Percentiles rank a stretch among this genome's conserved stretches.
phyloP scores from a whole-genome alignment of 441 rosid species.

The Dalechampia spathulata region DNA sequence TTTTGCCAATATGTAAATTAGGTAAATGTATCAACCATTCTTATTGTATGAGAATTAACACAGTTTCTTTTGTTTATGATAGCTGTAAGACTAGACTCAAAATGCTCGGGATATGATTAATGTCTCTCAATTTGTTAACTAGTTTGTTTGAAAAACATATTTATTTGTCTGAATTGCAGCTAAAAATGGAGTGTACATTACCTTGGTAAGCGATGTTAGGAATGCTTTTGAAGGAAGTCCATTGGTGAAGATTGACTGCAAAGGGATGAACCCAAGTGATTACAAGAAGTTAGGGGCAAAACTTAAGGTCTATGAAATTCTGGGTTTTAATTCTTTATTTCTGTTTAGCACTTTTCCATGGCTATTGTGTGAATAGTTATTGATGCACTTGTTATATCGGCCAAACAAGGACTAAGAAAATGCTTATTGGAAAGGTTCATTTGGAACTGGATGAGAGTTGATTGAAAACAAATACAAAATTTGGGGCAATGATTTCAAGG shows the following conservation, averaged over 20 bases:
- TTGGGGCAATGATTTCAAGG: too few relatives aligned
- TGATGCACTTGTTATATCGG: too few relatives aligned
- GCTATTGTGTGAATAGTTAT: background rate
- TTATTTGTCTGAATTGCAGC: too few relatives aligned
- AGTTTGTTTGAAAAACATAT: too few relatives aligned
- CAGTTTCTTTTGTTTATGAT: background rate
- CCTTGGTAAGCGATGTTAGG: slow-evolving; percentile 69
- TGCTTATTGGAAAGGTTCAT: too few relatives aligned
- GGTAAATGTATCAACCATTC: slow-evolving; percentile 28
- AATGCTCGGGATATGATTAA: too few relatives aligned
- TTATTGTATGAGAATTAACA: background rate
- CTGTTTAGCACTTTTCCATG: background rate
- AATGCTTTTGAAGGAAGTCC: slow-evolving; percentile 80
- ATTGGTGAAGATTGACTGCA: slow-evolving; percentile 75
- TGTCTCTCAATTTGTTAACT: too few relatives aligned
- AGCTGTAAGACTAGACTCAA: too few relatives aligned
- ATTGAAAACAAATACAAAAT: too few relatives aligned
- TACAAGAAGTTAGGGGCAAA: slow-evolving; percentile 92
- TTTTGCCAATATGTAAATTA: slow-evolving; percentile 75
- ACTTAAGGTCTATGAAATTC: slow-evolving; percentile 52
- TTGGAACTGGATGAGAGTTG: background rate
- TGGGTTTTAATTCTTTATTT: slow-evolving; percentile 4
- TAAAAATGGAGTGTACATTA: slow-evolving; percentile 75
- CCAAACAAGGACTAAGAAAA: too few relatives aligned
- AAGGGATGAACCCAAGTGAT: slow-evolving; percentile 73